Conservation (phyloP, 306 rosid species). For the Ochetophila trinervis region DNA sequence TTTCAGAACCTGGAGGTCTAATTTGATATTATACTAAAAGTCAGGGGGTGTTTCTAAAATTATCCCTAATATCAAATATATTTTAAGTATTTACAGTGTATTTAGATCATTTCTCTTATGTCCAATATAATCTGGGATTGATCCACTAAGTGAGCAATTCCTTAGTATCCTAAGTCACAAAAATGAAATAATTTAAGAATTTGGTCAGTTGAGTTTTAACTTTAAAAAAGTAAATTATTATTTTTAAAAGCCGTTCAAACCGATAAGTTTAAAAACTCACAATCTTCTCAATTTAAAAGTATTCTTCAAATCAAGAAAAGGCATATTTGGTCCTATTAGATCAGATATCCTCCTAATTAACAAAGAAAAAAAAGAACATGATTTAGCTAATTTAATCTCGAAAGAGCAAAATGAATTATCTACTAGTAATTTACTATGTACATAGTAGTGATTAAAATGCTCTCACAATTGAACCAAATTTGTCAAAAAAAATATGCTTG, state of each 20-base stretch:
- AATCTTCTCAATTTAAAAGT: slow-evolving; percentile 29
- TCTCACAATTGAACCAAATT: slow-evolving; percentile 24
- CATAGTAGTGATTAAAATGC: too few relatives aligned
- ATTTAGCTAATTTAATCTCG: too few relatives aligned
- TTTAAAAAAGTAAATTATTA: too few relatives aligned
- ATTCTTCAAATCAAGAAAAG: slow-evolving; percentile 52
- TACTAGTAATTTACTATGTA: too few relatives aligned
- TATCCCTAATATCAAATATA: too few relatives aligned
- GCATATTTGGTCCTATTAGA: slow-evolving; percentile 49
- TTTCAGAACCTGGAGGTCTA: too few relatives aligned
- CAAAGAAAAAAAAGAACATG: too few relatives aligned
- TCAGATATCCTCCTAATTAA: slow-evolving; percentile 73
- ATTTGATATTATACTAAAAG: too few relatives aligned
- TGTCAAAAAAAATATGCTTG: slow-evolving; percentile 16
- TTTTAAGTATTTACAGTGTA: slow-evolving; percentile 61
- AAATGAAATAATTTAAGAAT: slow-evolving; percentile 20
- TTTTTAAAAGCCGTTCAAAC: too few relatives aligned
- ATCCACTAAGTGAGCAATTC: slow-evolving; percentile 53
- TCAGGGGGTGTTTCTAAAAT: too few relatives aligned
- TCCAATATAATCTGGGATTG: slow-evolving; percentile 38
- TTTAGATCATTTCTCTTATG: neutral
- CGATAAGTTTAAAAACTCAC: slow-evolving; percentile 43
- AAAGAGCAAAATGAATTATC: too few relatives aligned
- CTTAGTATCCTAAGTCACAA: slow-evolving; percentile 53
- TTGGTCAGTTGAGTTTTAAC: neutral